Evolutionary conservation across 2,329 filamentous ascomycete species (phyloP), one percentile per base, ranked within the genome.

Genomic region (Cryphonectria radicalis): DNA sequence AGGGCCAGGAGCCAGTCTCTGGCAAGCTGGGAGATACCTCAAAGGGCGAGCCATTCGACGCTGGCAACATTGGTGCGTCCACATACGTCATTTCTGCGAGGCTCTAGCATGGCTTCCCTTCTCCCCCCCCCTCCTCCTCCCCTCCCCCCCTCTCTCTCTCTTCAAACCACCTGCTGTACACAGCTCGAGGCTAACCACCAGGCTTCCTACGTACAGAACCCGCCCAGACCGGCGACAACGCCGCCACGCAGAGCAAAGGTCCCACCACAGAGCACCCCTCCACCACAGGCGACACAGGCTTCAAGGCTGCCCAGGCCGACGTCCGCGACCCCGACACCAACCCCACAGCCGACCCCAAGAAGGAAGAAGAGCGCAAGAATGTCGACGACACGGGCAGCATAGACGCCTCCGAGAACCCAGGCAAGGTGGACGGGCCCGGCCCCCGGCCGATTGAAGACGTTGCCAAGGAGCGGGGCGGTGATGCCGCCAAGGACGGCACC

Each of bases 41-140:
- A 35, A 85, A 85, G 60, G 89, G 88, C 17, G 91, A 95, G 79
- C 93, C 93, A 0, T 97, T 90, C 76, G 93, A 96, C 78, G 89
- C 89, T 71, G 93, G 93, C 65, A 96, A 96, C 79, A 82, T 88
- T n/a, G 86, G 89, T 83, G 87, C 40, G 71, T 10, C 35, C 19
- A 42, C 35, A 14, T 3, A 3, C 19, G 32, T 32, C 32, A 32
- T 32, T 32, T 4, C 32, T 32, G 32, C 32, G 32, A 32, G 32
- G 32, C 32, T 32, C 32, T 32, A 32, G 32, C 3, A n/a, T 32
- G 32, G 32, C 25, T 13, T 13, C 22, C 46, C 46, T 50, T 11
- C 3, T 1, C 1, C 22, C 7, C n/a, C 46, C 22, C 10, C 7
- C 7, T 22, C 8, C 46, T 22, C 17, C 22, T 19, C 19, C 2